These are phyloP conservation scores for Pyrrhoderma lamaoense DNA, from an alignment of 1,284 basidiomycete genomes.

Conservation along the genomic window DNA sequence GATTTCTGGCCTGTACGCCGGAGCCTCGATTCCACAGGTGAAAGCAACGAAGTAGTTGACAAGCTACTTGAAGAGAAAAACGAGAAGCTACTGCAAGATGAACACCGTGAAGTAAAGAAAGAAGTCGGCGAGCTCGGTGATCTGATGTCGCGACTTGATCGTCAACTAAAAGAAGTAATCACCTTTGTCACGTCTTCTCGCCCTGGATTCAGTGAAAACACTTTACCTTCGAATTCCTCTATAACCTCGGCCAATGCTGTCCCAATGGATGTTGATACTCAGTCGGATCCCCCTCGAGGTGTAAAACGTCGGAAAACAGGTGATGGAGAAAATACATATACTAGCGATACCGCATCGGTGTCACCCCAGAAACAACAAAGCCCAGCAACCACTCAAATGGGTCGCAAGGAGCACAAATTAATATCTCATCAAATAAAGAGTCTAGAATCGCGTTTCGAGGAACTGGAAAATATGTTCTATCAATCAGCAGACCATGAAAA, in stretches of 20 bases:
- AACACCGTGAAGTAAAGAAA: constrained; percentile 25
- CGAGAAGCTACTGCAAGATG: constrained; percentile 14
- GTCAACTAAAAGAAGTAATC: constrained; percentile 8
- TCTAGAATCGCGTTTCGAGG: constrained; percentile 33
- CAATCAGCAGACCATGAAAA: constrained; percentile 31
- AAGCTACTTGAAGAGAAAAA: background rate
- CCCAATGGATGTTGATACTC: constrained; percentile 8
- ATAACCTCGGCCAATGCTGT: background rate
- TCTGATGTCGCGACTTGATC: constrained; percentile 11
- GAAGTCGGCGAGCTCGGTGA: constrained; percentile 24
- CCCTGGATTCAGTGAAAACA: background rate
- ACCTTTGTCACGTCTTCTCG: constrained; percentile 19
- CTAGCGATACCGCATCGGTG: background rate
- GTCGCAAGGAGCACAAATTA: constrained; percentile 26
- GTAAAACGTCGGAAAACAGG: constrained; percentile 11
- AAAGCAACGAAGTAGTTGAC: background rate
- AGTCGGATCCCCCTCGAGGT: background rate
- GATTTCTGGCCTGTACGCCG: constrained; percentile 35
- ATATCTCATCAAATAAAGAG: constrained; percentile 33
- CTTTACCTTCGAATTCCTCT: background rate
- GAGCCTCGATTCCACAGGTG: constrained; percentile 14
- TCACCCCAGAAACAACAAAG: background rate
- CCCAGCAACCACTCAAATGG: background rate
- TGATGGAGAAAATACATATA: constrained; percentile 8
- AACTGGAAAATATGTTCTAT: constrained; percentile 38